A percentile compares a stretch with the other conserved stretches of the same genome.
Evolutionary conservation across 2,329 filamentous ascomycete species (phyloP).

Genomic region (Cercospora berteroae): DNA sequence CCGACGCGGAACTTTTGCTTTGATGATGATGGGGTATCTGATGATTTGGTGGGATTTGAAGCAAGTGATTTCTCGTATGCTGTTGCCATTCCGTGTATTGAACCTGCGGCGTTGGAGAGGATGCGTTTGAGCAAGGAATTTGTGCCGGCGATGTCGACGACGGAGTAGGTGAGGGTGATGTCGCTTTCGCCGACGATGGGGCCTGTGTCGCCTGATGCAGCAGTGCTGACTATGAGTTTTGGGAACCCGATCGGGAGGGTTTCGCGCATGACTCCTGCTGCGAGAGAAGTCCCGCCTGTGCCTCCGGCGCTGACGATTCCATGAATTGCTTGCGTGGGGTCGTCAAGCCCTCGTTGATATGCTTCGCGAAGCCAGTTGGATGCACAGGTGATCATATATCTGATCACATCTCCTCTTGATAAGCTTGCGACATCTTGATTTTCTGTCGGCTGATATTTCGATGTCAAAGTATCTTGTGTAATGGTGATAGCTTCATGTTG

Average conservation of each 20-base stretch:
- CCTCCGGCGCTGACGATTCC: conserved; percentile 62
- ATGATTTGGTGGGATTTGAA: background rate
- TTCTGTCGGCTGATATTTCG: conserved; percentile 32
- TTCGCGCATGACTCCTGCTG: conserved; percentile 59
- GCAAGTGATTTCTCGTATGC: conserved; percentile 40
- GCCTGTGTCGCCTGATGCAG: conserved; percentile 64
- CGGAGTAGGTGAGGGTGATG: conserved; percentile 67
- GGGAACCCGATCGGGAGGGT: conserved; percentile 64
- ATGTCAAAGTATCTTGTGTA: conserved; percentile 45
- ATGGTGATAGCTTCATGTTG: conserved; percentile 51
- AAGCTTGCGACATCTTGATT: conserved; percentile 40
- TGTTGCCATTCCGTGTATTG: conserved; percentile 58
- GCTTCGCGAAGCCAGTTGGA: conserved; percentile 44
- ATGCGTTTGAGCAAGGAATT: conserved; percentile 60
- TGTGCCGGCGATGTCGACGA: conserved; percentile 67
- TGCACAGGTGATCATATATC: conserved; percentile 54
- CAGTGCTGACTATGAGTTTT: conserved; percentile 68
- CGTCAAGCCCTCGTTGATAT: conserved; percentile 24
- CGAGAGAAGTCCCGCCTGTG: conserved; percentile 60
- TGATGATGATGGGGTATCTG: conserved; percentile 36
- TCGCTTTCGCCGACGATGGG: conserved; percentile 67
- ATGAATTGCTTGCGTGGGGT: conserved; percentile 29
- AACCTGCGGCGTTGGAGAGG: conserved; percentile 61
- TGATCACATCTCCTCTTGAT: conserved; percentile 56
- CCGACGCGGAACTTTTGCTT: conserved; percentile 44